phyloP scores from a whole-genome alignment of 768 basidiomycete species.

The Termitomyces titanicus region DNA sequence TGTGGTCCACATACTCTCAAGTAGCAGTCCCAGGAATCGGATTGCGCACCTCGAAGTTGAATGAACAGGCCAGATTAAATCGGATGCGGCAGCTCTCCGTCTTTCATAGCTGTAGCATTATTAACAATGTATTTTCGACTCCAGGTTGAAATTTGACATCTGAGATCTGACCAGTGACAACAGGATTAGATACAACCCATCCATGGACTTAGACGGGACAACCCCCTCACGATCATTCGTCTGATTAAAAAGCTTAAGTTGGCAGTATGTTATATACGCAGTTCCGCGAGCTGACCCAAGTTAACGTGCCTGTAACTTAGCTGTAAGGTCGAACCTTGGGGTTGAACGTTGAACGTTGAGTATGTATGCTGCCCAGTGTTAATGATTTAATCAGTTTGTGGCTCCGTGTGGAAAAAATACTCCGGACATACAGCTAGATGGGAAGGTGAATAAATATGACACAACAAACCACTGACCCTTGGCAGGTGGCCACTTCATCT shows the following conservation, averaged over 20 bases:
- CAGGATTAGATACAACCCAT: too few relatives aligned
- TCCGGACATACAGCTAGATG: too few relatives aligned
- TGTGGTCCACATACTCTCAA: too few relatives aligned
- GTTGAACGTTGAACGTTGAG: too few relatives aligned
- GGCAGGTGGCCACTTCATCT: not conserved
- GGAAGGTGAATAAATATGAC: not conserved
- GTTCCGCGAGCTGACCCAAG: not conserved
- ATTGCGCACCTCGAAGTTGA: too few relatives aligned
- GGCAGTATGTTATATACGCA: not conserved
- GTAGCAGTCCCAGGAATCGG: not conserved
- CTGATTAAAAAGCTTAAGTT: not conserved
- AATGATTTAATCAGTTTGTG: too few relatives aligned
- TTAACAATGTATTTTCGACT: not conserved
- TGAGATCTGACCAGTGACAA: too few relatives aligned
- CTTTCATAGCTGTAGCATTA: not conserved
- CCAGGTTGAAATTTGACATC: not conserved
- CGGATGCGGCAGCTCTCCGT: not conserved
- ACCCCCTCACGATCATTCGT: not conserved
- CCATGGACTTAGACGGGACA: not conserved
- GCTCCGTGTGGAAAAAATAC: slow-evolving; percentile 1
- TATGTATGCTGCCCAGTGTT: too few relatives aligned
- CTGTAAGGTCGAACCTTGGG: too few relatives aligned
- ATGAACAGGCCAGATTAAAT: not conserved
- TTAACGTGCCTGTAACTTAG: too few relatives aligned
- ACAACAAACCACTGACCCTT: slow-evolving; percentile 4